Conservation (phyloP, 768 basidiomycete genomes). For the Suillus plorans region DNA sequence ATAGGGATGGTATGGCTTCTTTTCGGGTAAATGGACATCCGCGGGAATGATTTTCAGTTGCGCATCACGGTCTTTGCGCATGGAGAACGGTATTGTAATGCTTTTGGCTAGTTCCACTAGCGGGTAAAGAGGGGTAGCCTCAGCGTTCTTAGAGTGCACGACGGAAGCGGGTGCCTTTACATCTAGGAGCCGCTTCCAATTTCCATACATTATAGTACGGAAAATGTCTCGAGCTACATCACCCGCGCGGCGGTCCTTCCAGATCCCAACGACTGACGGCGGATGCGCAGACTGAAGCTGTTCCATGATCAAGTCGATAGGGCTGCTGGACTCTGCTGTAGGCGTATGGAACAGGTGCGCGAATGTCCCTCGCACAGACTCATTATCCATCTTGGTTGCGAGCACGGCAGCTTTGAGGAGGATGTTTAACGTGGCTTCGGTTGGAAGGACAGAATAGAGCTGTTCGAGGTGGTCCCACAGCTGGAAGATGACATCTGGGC, state of each 20-base stretch:
- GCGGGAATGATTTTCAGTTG: not conserved
- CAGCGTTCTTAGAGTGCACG: constrained; percentile 24
- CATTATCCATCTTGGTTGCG: constrained; percentile 50
- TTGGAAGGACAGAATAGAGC: constrained; percentile 58
- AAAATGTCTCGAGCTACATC: constrained; percentile 54
- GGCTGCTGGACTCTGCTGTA: constrained; percentile 11
- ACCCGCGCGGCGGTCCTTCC: constrained; percentile 46
- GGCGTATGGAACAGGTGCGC: constrained; percentile 36
- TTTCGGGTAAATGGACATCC: not conserved
- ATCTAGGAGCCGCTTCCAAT: constrained; percentile 44
- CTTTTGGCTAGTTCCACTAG: constrained; percentile 30
- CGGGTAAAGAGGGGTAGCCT: constrained; percentile 22
- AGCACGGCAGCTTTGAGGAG: constrained; percentile 61
- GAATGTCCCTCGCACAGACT: constrained; percentile 49
- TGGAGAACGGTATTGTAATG: constrained; percentile 15
- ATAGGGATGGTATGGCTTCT: constrained; percentile 20
- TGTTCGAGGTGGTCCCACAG: constrained; percentile 67
- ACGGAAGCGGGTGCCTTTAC: constrained; percentile 39
- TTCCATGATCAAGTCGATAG: constrained; percentile 27
- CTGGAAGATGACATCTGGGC: constrained; percentile 63
- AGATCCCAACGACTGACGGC: constrained; percentile 38
- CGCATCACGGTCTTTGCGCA: not conserved
- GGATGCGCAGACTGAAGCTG: constrained; percentile 28
- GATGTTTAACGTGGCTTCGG: constrained; percentile 54
- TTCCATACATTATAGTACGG: constrained; percentile 53